Percentiles rank a stretch among this genome's conserved stretches.
phyloP scores from a whole-genome alignment of 257 asterid genomes.

The Verbena officinalis region DNA sequence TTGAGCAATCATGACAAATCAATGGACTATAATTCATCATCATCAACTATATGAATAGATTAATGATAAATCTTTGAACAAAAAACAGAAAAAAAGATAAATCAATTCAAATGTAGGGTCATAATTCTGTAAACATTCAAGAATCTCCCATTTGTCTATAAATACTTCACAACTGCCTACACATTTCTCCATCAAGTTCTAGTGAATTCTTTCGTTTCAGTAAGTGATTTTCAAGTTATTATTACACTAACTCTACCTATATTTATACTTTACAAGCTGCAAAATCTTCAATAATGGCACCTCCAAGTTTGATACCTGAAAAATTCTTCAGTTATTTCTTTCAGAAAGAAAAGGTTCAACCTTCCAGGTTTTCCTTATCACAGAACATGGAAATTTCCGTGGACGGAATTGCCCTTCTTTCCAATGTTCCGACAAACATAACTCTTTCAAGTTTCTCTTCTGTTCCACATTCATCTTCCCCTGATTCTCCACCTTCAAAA shows the following conservation, averaged over 20 bases:
- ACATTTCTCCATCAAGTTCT: conserved; percentile 19
- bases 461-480: conserved; percentile 20
- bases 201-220: neutral
- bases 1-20: neutral
- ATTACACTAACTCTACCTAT: neutral
- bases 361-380: conserved; percentile 35
- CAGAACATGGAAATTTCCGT: conserved; percentile 25
- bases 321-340: conserved; percentile 27
- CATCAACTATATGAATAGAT: conserved; percentile 1
- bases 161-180: conserved; percentile 21
- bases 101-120: conserved; percentile 15
- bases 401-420: conserved; percentile 36
- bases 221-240: neutral
- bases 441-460: conserved; percentile 36
- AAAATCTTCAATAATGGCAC: conserved; percentile 28
- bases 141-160: conserved; percentile 22
- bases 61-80: too few relatives aligned
- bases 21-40: conserved; percentile 10
- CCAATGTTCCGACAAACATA: conserved; percentile 37
- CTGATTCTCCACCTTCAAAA: conserved; percentile 28
- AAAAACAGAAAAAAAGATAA: neutral
- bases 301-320: conserved; percentile 32
- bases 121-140: conserved; percentile 9
- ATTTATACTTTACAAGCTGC: neutral
- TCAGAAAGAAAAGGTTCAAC: conserved; percentile 14